Base-by-base conservation (phyloP, 331 rosid species). In the Malus hybrid region DNA sequence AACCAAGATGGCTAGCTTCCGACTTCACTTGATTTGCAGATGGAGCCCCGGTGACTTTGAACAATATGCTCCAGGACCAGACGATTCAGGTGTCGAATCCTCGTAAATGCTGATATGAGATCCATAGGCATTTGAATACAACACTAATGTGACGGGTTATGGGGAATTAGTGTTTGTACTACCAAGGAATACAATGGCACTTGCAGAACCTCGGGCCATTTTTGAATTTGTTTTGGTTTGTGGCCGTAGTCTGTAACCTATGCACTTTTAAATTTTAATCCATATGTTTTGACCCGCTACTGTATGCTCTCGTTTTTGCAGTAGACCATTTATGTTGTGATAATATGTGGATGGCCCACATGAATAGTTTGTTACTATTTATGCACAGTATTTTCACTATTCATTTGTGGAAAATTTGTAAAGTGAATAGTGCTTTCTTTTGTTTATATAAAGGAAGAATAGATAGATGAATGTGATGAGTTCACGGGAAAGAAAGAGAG, bases 1-100 rank as follows among this genome's bases (percentile, higher is more conserved):
- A 73, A 81, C 78, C 77, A 86, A 85, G 87, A 90, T 89, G 88
- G 99, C 99, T 33, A 86, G 86, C 32, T 94, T 94, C 80, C 85
- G 85, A 24, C 91, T 94, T 10, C 73, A 86, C 81, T 80, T 94
- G 80, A 84, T 90, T 11, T 87, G 97, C 87, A 78, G 97, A 81
- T 94, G 99, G 96, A 80, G 85, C 28, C 87, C 89, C 9, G 90
- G 82, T 59, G 93, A 94, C 20, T 91, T 90, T 57, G 93, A 90
- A 61, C 88, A 86, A 28, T 90, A 86, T 72, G 76, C 80, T 13
- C 88, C 86, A 22, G 88, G 95, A 22, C 89, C 87, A 7, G 93
- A 82, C 20, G 90, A 90, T 82, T 91, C 97, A 10, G 98, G 88
- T 50, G 85, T 90, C 11, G 98, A 94, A 72, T 85, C 87, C 27